Base-by-base conservation (phyloP, 2,329 filamentous ascomycete genomes). In the Allantophomopsis lycopodina region DNA sequence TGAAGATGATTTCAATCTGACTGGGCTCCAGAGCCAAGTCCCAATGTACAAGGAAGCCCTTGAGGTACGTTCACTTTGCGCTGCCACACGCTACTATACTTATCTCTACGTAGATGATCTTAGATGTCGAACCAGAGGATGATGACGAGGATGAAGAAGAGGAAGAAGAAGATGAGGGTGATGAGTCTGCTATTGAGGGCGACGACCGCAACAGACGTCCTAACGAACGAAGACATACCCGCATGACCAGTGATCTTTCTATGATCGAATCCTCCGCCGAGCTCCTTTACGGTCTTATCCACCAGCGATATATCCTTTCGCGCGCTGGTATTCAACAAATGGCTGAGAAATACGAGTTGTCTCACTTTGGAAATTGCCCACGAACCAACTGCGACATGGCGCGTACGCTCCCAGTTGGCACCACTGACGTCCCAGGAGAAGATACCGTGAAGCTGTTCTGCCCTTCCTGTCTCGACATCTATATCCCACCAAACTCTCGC, bases 391-490 rank as follows among this genome's bases (percentile, higher is more conserved):
- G 91, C 69, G 83, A 87, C 52, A 81, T 83, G 44, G 83, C 86
- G 47, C 82, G 89, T 53, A 91, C 94, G 12, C 72, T 98, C 5
- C 91, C 91, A 1, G 89, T 98, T 15, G 91, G 91, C 31, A 74
- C 91, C 45, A 94, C 86, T 42, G 91, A 98, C 60, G 91, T 89
- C 36, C 89, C 91, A 1, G 91, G 91, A 47, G 83, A 94, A 60
- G 89, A 98, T 55, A 98, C 91, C 0, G 91, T 98, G 55, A 98
- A 98, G 66, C 76, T 98, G 16, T 98, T 95, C 65, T 98, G 91
- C 58, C 91, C 91, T 2, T 88, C 85, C 45, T 98, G 91, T 61
- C 75, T 95, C 48, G 91, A 98, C 57, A 85, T 96, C 53, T 98
- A 96, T 61, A 91, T 91, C 0, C 91, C 91, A 3, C 91, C 91